Base-by-base conservation (phyloP, 495 filamentous ascomycete genomes). In the Penicillium waksmanii region DNA sequence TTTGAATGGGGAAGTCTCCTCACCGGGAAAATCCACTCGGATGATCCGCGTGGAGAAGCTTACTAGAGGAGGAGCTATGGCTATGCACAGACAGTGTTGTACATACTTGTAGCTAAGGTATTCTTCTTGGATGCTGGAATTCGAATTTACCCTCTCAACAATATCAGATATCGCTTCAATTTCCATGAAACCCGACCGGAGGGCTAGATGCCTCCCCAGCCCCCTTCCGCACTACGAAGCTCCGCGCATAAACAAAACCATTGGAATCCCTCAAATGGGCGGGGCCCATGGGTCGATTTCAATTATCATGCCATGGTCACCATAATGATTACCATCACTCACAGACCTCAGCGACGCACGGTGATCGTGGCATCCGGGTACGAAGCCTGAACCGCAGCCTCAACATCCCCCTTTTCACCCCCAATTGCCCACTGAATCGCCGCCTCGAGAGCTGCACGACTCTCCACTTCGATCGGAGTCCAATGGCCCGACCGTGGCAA, bases 391-490 rank as follows among this genome's bases (percentile, higher is more conserved):
- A 75, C 48, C 3, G 65, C 70, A 31, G 57, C 35, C 3, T 59
- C 73, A 31, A 78, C 60, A 52, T 79, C 74, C 25, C 68, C 74
- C 18, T 73, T 53, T 53, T 77, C 73, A 3, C 76, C 75, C n/a
- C 66, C 60, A 21, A 70, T 61, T 51, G 72, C 69, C 78, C 72
- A 79, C 40, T 78, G 66, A 5, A 75, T 56, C 1, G 68, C 57
- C 54, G 68, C 72, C 40, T 60, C 61, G 48, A 79, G 55, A 5
- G 72, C 76, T 38, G 60, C 62, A 6, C 68, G 62, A 50, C 77
- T 75, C 57, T 78, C 73, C 5, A 40, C 42, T 65, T 81, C 78
- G 48, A 81, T 36, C 6, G 77, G 76, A 7, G 77, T 80, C 51
- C 71, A 79, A 60, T 81, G 78, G 2, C 71, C 75, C 18, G 74